Evolutionary conservation across 2,329 filamentous ascomycete genomes (phyloP), one percentile per base, ranked within the genome.

Genomic region (Parafenestella ontariensis): DNA sequence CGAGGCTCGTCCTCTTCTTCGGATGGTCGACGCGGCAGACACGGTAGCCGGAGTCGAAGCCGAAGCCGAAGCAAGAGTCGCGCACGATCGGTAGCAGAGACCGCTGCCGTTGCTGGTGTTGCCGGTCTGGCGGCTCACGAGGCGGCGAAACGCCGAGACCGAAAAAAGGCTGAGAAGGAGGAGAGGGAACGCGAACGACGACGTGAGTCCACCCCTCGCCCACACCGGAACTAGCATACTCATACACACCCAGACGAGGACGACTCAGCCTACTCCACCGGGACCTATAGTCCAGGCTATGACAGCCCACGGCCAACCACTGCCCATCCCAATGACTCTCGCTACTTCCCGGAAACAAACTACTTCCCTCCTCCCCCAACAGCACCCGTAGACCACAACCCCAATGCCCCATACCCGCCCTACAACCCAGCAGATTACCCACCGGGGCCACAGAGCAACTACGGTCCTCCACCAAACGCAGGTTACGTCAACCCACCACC

Each of bases 121-220:
- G 83, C 82, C 46, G 85, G 82, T 21, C 75, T 84, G 58, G 83
- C 83, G 40, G 84, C 84, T 15, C 81, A 85, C 66, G 83, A 87
- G 65, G 80, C 83, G 62, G 78, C 81, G 21, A 83, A 85, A 74
- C 76, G 79, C 47, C 81, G 82, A 55, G 83, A 86, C 61, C 81
- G 82, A 46, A 85, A 83, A 73, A 82, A 82, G 65, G 78, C 78
- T 29, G 82, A 83, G 54, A 80, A 79, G 62, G 81, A 83, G 29
- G 82, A 83, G 54, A 80, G 79, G 62, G 81, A 83, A 50, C 72
- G 77, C 55, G 81, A 82, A 47, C 73, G 78, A 59, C 78, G 77
- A 64, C 77, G 82, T 84, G 70, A 79, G 82, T 78, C 56, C 46
- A 43, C 47, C 49, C 47, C 51, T 43, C 41, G 48, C 43, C 39